Conservation (phyloP, 495 filamentous ascomycete species). For the Copromyces sp. region DNA sequence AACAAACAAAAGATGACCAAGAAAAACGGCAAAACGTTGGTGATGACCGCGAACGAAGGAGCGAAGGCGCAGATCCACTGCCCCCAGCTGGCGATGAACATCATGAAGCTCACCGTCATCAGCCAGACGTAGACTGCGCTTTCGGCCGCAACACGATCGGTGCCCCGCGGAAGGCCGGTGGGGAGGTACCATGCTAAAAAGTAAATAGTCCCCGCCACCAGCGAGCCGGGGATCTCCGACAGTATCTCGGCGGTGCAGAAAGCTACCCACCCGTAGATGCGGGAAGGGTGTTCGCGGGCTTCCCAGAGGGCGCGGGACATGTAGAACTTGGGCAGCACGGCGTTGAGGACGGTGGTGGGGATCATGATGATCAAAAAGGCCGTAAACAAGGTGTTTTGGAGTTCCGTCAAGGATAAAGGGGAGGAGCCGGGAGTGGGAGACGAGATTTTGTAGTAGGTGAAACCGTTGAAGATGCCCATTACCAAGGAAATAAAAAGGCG, state of each 20-base stretch:
- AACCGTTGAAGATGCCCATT: slow-evolving; percentile 67
- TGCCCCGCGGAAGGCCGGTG: slow-evolving; percentile 47
- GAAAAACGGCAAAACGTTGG: slow-evolving; percentile 66
- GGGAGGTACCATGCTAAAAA: slow-evolving; percentile 74
- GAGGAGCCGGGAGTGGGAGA: not conserved
- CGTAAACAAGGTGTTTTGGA: slow-evolving; percentile 78
- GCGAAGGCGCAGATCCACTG: slow-evolving; percentile 81
- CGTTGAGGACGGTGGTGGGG: slow-evolving; percentile 60
- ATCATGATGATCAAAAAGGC: slow-evolving; percentile 65
- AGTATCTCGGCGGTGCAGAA: slow-evolving; percentile 70
- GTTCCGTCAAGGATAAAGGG: slow-evolving; percentile 38
- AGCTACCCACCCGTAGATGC: slow-evolving; percentile 76
- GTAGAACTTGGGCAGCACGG: slow-evolving; percentile 78
- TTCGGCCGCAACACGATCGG: slow-evolving; percentile 34
- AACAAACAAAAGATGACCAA: slow-evolving; percentile 67
- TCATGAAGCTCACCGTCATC: slow-evolving; percentile 72
- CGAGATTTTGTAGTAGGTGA: slow-evolving; percentile 67
- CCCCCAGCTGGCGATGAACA: slow-evolving; percentile 69
- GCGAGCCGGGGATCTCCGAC: slow-evolving; percentile 63
- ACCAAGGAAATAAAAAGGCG: slow-evolving; percentile 44
- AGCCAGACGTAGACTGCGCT: slow-evolving; percentile 74
- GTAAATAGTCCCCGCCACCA: slow-evolving; percentile 56
- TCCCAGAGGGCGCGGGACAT: slow-evolving; percentile 66
- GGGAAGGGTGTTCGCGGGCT: slow-evolving; percentile 61
- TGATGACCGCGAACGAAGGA: slow-evolving; percentile 69